Percentiles rank a stretch among this genome's conserved stretches.
These are phyloP conservation scores for Yamadazyma tumulicola DNA, from an alignment of 805 yeast genomes.

Conservation along the genomic window DNA sequence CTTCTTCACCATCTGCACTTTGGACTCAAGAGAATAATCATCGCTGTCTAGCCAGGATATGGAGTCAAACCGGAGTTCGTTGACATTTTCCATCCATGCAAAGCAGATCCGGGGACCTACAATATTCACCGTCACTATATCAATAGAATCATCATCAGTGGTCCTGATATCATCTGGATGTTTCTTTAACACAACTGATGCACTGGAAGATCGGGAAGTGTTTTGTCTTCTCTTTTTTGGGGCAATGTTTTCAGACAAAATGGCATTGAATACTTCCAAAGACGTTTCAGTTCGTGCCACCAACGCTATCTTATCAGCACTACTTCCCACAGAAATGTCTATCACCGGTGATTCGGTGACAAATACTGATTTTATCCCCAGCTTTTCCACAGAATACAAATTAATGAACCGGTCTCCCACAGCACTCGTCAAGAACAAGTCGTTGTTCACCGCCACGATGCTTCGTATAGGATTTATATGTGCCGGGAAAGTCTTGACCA, in stretches of 20 bases:
- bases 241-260: conserved; percentile 35
- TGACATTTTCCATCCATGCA: conserved; percentile 63
- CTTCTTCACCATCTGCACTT: conserved; percentile 23
- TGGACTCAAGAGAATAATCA: conserved; percentile 16
- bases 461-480: conserved; percentile 67
- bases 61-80: conserved; percentile 54
- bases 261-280: conserved; percentile 67
- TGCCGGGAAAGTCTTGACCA: conserved; percentile 63
- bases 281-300: conserved; percentile 64
- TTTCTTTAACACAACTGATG: conserved; percentile 44
- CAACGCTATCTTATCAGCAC: conserved; percentile 33
- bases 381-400: conserved; percentile 50
- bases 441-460: conserved; percentile 38
- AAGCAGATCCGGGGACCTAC: conserved; percentile 36
- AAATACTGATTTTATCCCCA: conserved; percentile 51
- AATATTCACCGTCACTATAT: conserved; percentile 27
- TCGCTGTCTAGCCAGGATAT: conserved; percentile 44
- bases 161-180: conserved; percentile 38
- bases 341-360: conserved; percentile 65
- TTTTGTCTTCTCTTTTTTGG: conserved; percentile 47
- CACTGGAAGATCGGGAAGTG: conserved; percentile 50
- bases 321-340: conserved; percentile 37
- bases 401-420: conserved; percentile 79
- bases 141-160: conserved; percentile 25
- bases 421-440: conserved; percentile 66